Base-by-base conservation (phyloP, 345 rosid species). In the Draba incana region DNA sequence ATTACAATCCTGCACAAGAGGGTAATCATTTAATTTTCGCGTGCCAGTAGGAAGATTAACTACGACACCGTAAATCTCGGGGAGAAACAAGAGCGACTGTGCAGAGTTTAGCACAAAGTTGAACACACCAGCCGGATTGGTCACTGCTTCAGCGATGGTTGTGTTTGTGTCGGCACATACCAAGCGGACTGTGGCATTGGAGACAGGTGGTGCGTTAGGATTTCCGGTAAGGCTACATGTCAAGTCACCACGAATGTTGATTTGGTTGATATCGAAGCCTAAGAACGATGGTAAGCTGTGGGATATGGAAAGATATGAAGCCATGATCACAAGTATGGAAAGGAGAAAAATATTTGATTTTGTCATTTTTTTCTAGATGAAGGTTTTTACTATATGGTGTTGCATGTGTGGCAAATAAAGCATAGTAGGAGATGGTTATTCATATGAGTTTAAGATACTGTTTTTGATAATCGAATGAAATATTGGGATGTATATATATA, bases 121-220 rank as follows among this genome's bases (percentile, higher is more conserved):
- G 20, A 58, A 58, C 8, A 23, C 5, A 41, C 48, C 63, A 0
- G 16, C 12, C 3, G 47, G 48, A 39, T 39, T 20, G 47, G 47
- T 39, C 48, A 39, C 3, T 20, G 48, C 48, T 39, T 58, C 33
- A 24, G 20, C 48, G 1, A 58, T 10, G 33, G 7, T 39, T 12
- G 63, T 39, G 14, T 31, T 41, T 58, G 13, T 7, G 16, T 24
- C 25, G 4, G 20, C 47, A 58, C 63, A 39, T 3, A 2, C 2
- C 0, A 58, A 24, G 33, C 1, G 8, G 20, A 58, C 63, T 12
- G 8, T 7, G 12, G 35, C 47, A 58, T 3, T 3, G 6, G 63
- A 41, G 33, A 57, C 33, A n/a, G 48, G 63, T 3, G 48, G 46
- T 11, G 63, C 48, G 6, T 58, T 58, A 11, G 48, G 63, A 23